A percentile compares a stretch with the other conserved stretches of the same genome.
phyloP scores from a whole-genome alignment of 2,329 filamentous ascomycete species.

The Fusarium sp. region DNA sequence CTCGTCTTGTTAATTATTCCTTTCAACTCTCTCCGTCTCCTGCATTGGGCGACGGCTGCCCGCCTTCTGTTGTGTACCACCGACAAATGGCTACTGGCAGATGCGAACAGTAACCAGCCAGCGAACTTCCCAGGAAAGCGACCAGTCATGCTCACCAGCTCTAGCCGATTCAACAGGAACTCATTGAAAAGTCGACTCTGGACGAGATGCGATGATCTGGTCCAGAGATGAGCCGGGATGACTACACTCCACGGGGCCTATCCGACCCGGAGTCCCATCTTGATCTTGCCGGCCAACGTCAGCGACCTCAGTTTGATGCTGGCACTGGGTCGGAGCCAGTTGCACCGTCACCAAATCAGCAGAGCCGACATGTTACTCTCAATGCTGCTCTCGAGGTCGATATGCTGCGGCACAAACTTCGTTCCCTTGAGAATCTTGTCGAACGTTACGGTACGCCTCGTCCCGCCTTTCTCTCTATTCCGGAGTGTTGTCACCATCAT shows the following conservation, averaged over 20 bases:
- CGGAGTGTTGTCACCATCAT: slow-evolving; percentile 16
- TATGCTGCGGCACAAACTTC: slow-evolving; percentile 67
- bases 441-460: slow-evolving; percentile 59
- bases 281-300: slow-evolving; percentile 48
- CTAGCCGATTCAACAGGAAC: slow-evolving; percentile 39
- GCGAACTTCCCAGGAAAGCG: slow-evolving; percentile 28
- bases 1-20: slow-evolving; percentile 32
- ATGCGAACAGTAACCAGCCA: slow-evolving; percentile 37
- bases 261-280: slow-evolving; percentile 48
- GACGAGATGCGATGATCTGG: slow-evolving; percentile 47
- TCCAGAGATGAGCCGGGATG: slow-evolving; percentile 47
- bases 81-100: slow-evolving; percentile 39
- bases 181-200: slow-evolving; percentile 41
- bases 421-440: slow-evolving; percentile 60
- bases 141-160: slow-evolving; percentile 43
- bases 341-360: slow-evolving; percentile 59
- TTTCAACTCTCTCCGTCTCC: slow-evolving; percentile 30
- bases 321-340: slow-evolving; percentile 64
- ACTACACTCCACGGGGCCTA: slow-evolving; percentile 46
- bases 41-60: slow-evolving; percentile 36
- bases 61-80: slow-evolving; percentile 40
- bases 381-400: slow-evolving; percentile 63
- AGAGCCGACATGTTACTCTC: slow-evolving; percentile 58
- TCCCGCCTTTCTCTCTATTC: slow-evolving; percentile 16
- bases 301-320: slow-evolving; percentile 61